Conservation (phyloP, 2,329 filamentous ascomycete genomes). For the Colletotrichum sp. region DNA sequence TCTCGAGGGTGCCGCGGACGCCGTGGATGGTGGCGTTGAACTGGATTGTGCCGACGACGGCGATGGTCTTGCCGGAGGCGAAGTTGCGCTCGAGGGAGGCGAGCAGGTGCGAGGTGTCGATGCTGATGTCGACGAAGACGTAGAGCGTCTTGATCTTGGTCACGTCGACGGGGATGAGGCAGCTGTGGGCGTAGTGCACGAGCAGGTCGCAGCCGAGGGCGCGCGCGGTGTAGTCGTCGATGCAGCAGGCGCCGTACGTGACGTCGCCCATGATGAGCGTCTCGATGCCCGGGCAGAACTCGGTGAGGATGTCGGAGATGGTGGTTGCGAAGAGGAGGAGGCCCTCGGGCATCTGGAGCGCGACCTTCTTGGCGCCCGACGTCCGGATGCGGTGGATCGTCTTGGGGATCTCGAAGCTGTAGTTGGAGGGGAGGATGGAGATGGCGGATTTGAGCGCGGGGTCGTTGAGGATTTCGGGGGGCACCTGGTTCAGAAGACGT, state of each 20-base stretch:
- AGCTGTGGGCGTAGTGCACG: slow-evolving; percentile 97
- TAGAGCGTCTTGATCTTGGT: slow-evolving; percentile 98
- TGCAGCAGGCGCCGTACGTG: slow-evolving; percentile 97
- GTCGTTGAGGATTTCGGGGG: slow-evolving; percentile 84
- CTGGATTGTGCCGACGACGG: slow-evolving; percentile 95
- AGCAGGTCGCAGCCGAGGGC: slow-evolving; percentile 93
- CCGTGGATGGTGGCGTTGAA: slow-evolving; percentile 98
- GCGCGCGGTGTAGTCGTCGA: slow-evolving; percentile 96
- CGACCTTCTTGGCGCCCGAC: slow-evolving; percentile 79
- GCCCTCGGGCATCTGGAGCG: slow-evolving; percentile 97
- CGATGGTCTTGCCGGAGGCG: slow-evolving; percentile 81
- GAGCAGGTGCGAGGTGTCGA: slow-evolving; percentile 87
- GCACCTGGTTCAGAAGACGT: slow-evolving; percentile 89
- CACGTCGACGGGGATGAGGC: slow-evolving; percentile 93
- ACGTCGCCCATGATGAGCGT: slow-evolving; percentile 99
- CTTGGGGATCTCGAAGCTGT: slow-evolving; percentile 98
- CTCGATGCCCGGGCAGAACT: slow-evolving; percentile 90
- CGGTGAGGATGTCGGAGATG: slow-evolving; percentile 92
- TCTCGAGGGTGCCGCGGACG: slow-evolving; percentile 77
- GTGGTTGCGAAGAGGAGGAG: slow-evolving; percentile 95
- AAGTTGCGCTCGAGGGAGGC: slow-evolving; percentile 91
- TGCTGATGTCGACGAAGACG: slow-evolving; percentile 97
- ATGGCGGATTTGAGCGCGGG: slow-evolving; percentile 87
- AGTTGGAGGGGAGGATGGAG: slow-evolving; percentile 87
- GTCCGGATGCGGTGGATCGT: slow-evolving; percentile 93